phyloP scores from a whole-genome alignment of 768 basidiomycete species.

The Chiua virens region DNA sequence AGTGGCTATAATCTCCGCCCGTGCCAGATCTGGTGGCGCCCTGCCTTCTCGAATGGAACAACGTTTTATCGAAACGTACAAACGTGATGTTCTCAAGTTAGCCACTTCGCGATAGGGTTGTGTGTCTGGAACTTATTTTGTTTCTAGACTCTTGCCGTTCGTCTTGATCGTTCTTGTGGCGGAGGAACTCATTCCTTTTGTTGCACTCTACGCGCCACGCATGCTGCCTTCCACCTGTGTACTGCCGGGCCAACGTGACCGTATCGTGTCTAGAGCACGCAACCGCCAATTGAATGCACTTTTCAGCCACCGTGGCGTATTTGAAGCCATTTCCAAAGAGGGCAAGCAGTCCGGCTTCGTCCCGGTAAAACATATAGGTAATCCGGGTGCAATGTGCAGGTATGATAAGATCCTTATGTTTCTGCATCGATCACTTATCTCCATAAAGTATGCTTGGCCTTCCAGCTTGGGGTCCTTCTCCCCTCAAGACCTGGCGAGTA shows the following conservation, averaged over 20 bases:
- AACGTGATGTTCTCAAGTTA: constrained; percentile 71
- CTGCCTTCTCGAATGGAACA: constrained; percentile 67
- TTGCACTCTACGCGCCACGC: constrained; percentile 82
- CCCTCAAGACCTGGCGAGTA: constrained; percentile 36
- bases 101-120: constrained; percentile 6
- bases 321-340: constrained; percentile 38
- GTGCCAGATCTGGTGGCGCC: constrained; percentile 58
- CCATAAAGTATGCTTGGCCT: constrained; percentile 42
- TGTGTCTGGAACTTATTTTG: constrained; percentile 2
- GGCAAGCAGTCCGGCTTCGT: constrained; percentile 30
- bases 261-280: constrained; percentile 56
- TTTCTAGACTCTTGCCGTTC: constrained; percentile 68
- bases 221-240: constrained; percentile 87
- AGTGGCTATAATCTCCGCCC: constrained; percentile 51
- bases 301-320: constrained; percentile 36
- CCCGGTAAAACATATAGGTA: constrained; percentile 2
- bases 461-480: constrained; percentile 38
- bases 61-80: constrained; percentile 66
- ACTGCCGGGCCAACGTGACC: constrained; percentile 73
- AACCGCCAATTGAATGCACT: constrained; percentile 45
- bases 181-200: constrained; percentile 81
- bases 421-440: constrained; percentile 1
- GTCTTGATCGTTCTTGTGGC: constrained; percentile 68
- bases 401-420: constrained; percentile 31
- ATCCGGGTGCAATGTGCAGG: constrained; percentile 55